These are phyloP conservation scores for Guillardia theta DNA, from an alignment of 78 protist genomes.

Conservation along the genomic window DNA sequence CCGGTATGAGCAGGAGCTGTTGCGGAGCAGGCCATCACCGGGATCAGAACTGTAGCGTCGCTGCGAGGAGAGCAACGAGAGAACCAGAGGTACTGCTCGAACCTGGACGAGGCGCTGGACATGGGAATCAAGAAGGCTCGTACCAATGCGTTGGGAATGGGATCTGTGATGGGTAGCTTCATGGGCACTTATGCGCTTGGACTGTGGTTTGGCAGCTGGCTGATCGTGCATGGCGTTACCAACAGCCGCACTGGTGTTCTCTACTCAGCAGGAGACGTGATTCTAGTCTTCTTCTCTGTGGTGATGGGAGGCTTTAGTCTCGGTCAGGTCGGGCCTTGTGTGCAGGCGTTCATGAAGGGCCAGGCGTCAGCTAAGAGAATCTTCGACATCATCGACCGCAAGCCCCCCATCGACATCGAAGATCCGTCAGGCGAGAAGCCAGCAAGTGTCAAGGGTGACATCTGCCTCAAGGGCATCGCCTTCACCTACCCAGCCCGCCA, in stretches of 20 bases:
- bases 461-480: neutral
- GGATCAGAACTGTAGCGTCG: neutral
- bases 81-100: neutral
- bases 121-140: neutral
- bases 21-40: neutral
- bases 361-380: neutral
- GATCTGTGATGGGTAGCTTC: neutral
- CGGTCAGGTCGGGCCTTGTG: neutral
- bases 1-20: no score
- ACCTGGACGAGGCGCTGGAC: neutral
- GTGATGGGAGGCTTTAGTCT: neutral
- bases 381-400: neutral
- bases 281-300: neutral
- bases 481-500: constrained; percentile 19
- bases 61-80: neutral
- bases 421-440: neutral
- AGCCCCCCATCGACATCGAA: neutral
- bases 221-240: neutral
- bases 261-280: constrained; percentile 42
- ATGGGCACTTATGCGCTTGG: constrained; percentile 29
- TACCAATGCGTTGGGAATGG: neutral
- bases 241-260: neutral
- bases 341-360: neutral
- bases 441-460: neutral
- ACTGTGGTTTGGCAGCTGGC: constrained; percentile 27